These are phyloP conservation scores for Malus hybrid DNA, from an alignment of 331 rosid genomes.

Conservation along the genomic window DNA sequence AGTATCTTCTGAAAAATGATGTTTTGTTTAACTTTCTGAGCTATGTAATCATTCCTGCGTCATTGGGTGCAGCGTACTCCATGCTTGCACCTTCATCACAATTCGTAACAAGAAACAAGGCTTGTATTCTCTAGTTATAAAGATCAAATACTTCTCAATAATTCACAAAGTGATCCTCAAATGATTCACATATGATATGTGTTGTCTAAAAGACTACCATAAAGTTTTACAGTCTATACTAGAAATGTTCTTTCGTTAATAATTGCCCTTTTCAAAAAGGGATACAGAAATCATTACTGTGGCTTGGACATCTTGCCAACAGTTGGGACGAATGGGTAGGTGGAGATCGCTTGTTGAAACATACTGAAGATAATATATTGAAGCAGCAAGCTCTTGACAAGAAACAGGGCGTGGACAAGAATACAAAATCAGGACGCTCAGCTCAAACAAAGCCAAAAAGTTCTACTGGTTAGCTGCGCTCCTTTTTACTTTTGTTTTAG, in stretches of 20 bases:
- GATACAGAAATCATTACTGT: slow-evolving; percentile 52
- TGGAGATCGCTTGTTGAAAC: slow-evolving; percentile 69
- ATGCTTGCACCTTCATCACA: too few species aligned
- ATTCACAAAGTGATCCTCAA: background rate
- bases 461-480: slow-evolving; percentile 42
- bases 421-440: slow-evolving; percentile 63
- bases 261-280: slow-evolving; percentile 36
- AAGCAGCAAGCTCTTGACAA: slow-evolving; percentile 67
- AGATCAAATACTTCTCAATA: too few species aligned
- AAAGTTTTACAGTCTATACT: slow-evolving; percentile 8
- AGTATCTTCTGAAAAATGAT: background rate
- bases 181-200: background rate
- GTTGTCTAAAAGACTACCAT: background rate
- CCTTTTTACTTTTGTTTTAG: background rate
- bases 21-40: background rate
- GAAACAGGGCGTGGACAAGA: slow-evolving; percentile 65
- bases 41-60: background rate
- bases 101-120: too few species aligned
- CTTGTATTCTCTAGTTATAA: too few species aligned
- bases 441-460: slow-evolving; percentile 55
- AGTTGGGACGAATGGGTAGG: slow-evolving; percentile 99
- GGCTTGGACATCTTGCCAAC: slow-evolving; percentile 71
- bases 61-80: too few species aligned
- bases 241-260: slow-evolving; percentile 26
- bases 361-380: slow-evolving; percentile 55